Evolutionary conservation across 2,329 filamentous ascomycete species (phyloP), one percentile per base, ranked within the genome.

Genomic region (Colletotrichum tropicicola): DNA sequence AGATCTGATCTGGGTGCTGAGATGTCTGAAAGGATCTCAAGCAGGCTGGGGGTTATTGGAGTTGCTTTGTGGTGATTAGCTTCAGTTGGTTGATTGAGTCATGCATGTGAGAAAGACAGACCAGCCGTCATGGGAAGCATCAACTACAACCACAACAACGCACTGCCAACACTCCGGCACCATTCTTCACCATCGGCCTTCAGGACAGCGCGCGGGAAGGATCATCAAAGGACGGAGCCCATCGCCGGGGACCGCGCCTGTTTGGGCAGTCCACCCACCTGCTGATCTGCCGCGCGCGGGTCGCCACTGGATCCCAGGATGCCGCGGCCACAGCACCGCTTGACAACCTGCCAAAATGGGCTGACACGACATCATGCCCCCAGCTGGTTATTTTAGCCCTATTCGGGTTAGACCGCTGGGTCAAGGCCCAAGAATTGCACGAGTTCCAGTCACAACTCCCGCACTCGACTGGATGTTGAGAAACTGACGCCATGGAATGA

Each of bases 251-350:
- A 63, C 60, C 47, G 60, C 45, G 45, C 60, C 60, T 44, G 15
- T 59, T 59, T 53, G 47, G 60, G 54, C 28, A 59, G 54, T 17
- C 25, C 41, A 19, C 45, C 45, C 53, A 51, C 59, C 47, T 23
- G 56, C 28, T 47, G 59, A 63, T 63, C 54, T 63, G 54, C 59
- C 54, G 54, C 45, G 54, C 59, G 59, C 59, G 47, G 59, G 45
- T 52, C 60, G 39, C 54, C 54, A 63, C 54, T 52, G 45, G 32
- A 43, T 28, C 12, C 51, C 32, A 19, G 23, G 27, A 39, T 54
- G 57, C 48, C n/a, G n/a, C n/a, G n/a, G n/a, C n/a, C n/a, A n/a
- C n/a, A n/a, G n/a, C n/a, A 23, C 58, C 15, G 41, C 30, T 56
- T 25, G 19, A 49, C 51, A 45, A 45, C 59, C 59, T 61, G 43